Conservation (phyloP, 768 basidiomycete genomes). For the Leccinum boreale region DNA sequence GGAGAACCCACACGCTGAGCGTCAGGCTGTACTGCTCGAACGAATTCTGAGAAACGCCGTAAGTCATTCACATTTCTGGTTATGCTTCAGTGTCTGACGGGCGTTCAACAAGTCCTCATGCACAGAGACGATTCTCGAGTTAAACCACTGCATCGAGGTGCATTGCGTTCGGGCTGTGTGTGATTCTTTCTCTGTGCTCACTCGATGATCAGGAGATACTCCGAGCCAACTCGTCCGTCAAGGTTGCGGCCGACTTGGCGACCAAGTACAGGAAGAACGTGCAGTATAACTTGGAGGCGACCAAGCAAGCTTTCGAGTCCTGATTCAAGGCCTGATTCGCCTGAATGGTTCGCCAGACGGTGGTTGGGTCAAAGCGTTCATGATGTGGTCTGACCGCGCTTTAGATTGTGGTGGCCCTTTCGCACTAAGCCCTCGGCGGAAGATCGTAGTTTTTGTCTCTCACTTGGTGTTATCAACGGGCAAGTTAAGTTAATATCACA, state of each 20-base stretch:
- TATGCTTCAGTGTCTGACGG: background rate
- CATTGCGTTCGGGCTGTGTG: background rate
- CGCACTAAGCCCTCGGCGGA: background rate
- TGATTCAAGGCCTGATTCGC: background rate
- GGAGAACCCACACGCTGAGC: constrained; percentile 95
- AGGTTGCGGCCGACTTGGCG: constrained; percentile 78
- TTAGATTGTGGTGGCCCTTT: background rate
- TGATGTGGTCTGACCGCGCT: background rate
- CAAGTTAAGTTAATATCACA: background rate
- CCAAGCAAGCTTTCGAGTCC: constrained; percentile 34
- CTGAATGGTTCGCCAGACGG: background rate
- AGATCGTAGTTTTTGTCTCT: background rate
- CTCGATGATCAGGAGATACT: constrained; percentile 61
- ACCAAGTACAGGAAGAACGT: constrained; percentile 92
- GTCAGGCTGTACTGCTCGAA: constrained; percentile 86
- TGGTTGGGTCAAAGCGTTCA: background rate
- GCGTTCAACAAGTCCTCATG: constrained; percentile 69
- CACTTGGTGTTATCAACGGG: background rate
- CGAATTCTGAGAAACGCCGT: constrained; percentile 90
- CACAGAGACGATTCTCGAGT: constrained; percentile 84
- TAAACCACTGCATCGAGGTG: constrained; percentile 87
- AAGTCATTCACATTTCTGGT: constrained; percentile 24
- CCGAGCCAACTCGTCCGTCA: constrained; percentile 71
- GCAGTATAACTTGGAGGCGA: constrained; percentile 84
- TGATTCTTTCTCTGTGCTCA: background rate